Conservation (phyloP, 2,329 filamentous ascomycete species). For the Diaporthe vaccinii region DNA sequence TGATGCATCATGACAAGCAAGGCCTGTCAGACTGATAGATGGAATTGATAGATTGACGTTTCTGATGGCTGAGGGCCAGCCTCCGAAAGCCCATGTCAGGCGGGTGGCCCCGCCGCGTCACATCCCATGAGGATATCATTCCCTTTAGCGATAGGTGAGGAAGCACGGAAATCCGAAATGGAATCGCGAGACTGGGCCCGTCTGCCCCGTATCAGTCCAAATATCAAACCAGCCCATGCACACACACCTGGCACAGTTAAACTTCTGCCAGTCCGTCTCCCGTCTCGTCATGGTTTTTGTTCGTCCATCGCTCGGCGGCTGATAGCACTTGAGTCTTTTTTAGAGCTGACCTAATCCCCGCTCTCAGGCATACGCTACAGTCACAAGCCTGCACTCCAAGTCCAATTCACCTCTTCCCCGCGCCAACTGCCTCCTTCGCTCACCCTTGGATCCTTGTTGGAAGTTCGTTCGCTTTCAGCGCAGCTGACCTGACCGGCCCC, state of each 20-base stretch:
- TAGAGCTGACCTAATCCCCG: neutral
- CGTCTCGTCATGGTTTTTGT: neutral
- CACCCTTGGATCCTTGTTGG: constrained; percentile 29
- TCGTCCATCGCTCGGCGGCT: neutral
- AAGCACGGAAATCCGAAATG: constrained; percentile 13
- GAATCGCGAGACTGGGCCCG: constrained; percentile 8
- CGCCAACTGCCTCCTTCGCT: constrained; percentile 8
- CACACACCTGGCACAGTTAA: neutral
- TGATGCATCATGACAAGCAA: constrained; percentile 2
- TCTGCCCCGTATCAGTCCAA: constrained; percentile 19
- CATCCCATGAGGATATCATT: constrained; percentile 20
- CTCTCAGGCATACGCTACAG: neutral
- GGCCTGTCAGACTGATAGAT: neutral
- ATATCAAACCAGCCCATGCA: constrained; percentile 15
- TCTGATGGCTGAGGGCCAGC: constrained; percentile 1
- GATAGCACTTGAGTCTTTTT: neutral
- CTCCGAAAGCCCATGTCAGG: constrained; percentile 18
- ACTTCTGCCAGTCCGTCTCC: neutral
- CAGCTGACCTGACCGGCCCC: constrained; percentile 20
- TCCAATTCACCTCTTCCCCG: constrained; percentile 20
- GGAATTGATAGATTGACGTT: neutral
- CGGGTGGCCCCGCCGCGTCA: constrained; percentile 28
- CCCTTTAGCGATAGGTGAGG: constrained; percentile 29
- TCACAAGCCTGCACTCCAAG: neutral
- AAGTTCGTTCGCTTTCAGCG: neutral